These are phyloP conservation scores for Dioscorea cayenensis DNA, from an alignment of 116 monocot genomes.

Conservation along the genomic window DNA sequence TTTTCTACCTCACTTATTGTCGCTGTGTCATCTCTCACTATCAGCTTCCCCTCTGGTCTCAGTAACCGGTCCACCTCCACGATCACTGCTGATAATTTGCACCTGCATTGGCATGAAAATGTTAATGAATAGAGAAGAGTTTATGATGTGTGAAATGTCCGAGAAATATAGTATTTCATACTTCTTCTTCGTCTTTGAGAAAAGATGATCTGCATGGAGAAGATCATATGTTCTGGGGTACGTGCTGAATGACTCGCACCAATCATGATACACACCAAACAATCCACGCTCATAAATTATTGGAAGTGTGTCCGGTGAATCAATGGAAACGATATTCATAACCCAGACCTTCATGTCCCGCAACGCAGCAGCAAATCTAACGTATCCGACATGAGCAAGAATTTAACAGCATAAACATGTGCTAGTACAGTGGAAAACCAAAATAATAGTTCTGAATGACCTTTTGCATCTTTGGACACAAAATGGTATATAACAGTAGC, in stretches of 20 bases:
- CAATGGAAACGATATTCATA: conserved; percentile 7
- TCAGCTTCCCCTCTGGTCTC: conserved; percentile 54
- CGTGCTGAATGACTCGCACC: conserved; percentile 15
- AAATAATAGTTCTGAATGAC: no score
- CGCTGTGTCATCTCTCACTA: conserved; percentile 39
- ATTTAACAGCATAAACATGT: no score
- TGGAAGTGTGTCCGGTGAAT: conserved; percentile 7
- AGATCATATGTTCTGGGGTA: conserved; percentile 12
- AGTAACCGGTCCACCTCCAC: conserved; percentile 51
- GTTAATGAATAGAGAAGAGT: background rate
- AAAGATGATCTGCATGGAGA: conserved; percentile 11
- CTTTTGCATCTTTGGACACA: no score
- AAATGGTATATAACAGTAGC: no score
- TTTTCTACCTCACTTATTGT: conserved; percentile 34
- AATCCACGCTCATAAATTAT: conserved; percentile 11
- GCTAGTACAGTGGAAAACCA: no score
- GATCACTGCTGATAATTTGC: conserved; percentile 3
- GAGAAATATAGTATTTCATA: background rate
- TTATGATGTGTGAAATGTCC: background rate
- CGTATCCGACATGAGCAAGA: background rate
- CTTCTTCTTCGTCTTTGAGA: conserved; percentile 6
- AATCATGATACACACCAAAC: conserved; percentile 13
- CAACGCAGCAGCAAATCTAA: conserved; percentile 10
- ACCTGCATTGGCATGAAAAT: background rate
- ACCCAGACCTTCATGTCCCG: conserved; percentile 6